phyloP scores from a whole-genome alignment of 2,329 filamentous ascomycete species.

The Aciculosporium take region DNA sequence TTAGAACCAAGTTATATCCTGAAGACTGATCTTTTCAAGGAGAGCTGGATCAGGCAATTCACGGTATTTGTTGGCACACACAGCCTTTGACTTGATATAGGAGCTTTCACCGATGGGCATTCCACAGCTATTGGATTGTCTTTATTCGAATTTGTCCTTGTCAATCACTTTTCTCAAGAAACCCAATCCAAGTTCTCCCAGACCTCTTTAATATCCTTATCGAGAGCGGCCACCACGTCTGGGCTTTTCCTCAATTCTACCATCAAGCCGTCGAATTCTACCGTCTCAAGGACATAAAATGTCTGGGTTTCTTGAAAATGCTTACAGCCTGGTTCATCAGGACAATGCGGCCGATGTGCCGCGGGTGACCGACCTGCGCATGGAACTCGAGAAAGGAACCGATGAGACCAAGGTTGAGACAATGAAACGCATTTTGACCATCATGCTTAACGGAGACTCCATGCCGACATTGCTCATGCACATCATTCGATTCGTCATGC shows the following conservation, averaged over 20 bases:
- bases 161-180: not conserved
- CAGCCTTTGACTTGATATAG: conserved; percentile 14
- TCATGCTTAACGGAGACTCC: conserved; percentile 96
- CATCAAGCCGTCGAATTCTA: not conserved
- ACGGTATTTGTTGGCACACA: conserved; percentile 15
- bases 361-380: conserved; percentile 78
- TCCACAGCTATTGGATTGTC: conserved; percentile 4
- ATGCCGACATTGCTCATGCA: conserved; percentile 97
- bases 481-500: conserved; percentile 99
- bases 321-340: conserved; percentile 94
- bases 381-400: conserved; percentile 82
- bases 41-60: conserved; percentile 11
- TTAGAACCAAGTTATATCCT: conserved; percentile 1
- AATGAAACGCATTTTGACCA: conserved; percentile 88
- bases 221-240: not conserved
- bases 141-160: not conserved
- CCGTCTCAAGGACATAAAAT: conserved; percentile 34
- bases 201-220: not conserved
- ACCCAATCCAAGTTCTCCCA: not conserved
- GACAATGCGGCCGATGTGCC: conserved; percentile 94
- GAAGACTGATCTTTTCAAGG: conserved; percentile 14
- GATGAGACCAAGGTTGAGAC: conserved; percentile 90
- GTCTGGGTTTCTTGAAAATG: conserved; percentile 86
- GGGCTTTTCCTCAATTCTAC: not conserved
- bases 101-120: not conserved